A percentile compares a stretch with the other conserved stretches of the same genome.
Conservation (phyloP, 2,329 filamentous ascomycete species). For the Trichoderma endophyticum region DNA sequence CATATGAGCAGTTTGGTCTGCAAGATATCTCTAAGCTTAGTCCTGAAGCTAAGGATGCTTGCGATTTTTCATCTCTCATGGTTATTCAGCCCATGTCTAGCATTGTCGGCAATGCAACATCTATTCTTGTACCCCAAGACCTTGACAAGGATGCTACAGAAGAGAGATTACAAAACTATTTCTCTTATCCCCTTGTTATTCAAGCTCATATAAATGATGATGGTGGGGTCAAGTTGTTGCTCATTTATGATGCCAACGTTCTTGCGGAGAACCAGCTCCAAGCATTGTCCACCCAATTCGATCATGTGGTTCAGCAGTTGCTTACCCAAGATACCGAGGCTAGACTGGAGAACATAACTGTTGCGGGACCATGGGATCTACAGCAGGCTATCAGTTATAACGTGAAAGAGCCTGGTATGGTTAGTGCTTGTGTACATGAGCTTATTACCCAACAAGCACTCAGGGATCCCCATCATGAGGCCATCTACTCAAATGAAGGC, state of each 20-base stretch:
- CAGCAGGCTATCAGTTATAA: background rate
- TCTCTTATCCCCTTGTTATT: slow-evolving; percentile 10
- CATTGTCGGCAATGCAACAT: background rate
- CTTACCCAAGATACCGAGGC: background rate
- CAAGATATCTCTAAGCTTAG: slow-evolving; percentile 22
- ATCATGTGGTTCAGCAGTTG: slow-evolving; percentile 11
- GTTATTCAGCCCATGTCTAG: slow-evolving; percentile 25
- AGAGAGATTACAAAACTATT: slow-evolving; percentile 12
- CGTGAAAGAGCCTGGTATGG: background rate
- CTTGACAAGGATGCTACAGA: background rate
- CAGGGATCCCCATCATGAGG: slow-evolving; percentile 13
- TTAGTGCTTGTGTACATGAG: slow-evolving; percentile 28
- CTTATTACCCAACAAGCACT: slow-evolving; percentile 15
- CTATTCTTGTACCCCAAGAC: background rate
- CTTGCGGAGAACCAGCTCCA: background rate
- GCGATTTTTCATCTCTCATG: slow-evolving; percentile 29
- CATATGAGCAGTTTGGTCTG: slow-evolving; percentile 24
- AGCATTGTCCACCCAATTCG: background rate
- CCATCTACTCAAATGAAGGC: slow-evolving; percentile 13
- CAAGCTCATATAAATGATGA: slow-evolving; percentile 8
- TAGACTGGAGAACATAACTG: background rate
- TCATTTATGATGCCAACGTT: background rate
- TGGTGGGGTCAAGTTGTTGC: background rate
- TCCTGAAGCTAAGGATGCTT: slow-evolving; percentile 21
- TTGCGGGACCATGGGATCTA: slow-evolving; percentile 5